Conservation (phyloP, 208 protist genomes). For the Leishmania martiniquensis region DNA sequence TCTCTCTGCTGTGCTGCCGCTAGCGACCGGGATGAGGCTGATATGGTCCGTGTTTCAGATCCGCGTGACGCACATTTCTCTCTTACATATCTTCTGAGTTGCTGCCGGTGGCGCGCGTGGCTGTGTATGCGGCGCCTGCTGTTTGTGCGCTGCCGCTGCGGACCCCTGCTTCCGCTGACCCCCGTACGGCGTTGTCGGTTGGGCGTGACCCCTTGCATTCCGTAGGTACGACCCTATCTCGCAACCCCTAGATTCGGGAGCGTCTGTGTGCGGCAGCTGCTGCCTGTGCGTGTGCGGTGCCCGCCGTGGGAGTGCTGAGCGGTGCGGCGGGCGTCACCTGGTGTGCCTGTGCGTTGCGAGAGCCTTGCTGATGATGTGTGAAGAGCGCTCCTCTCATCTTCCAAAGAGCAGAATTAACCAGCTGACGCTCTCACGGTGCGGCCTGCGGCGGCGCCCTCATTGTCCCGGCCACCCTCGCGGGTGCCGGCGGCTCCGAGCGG, state of each 20-base stretch:
- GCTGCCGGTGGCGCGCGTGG: neutral
- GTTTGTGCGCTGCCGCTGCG: neutral
- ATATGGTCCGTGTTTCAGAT: constrained; percentile 88
- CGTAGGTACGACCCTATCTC: constrained; percentile 45
- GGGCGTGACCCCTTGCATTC: constrained; percentile 24
- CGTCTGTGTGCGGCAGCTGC: neutral
- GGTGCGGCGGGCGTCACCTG: neutral
- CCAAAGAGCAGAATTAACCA: constrained; percentile 56
- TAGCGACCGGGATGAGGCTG: constrained; percentile 54
- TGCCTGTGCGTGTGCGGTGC: no score
- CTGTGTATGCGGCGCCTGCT: neutral
- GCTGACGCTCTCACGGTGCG: constrained; percentile 20
- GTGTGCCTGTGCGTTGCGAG: neutral
- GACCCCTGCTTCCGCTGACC: neutral
- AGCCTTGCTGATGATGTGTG: constrained; percentile 43
- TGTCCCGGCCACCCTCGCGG: constrained; percentile 2
- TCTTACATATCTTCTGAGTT: constrained; percentile 65
- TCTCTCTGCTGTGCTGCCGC: neutral
- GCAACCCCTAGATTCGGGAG: constrained; percentile 37
- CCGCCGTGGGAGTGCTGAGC: no score
- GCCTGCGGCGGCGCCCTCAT: neutral
- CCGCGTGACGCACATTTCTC: constrained; percentile 55
- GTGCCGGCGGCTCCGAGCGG: neutral
- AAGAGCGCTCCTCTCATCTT: constrained; percentile 44
- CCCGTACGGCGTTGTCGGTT: constrained; percentile 52